Base-by-base conservation (phyloP, 192 early-diverging fungal species). In the Rhizophagus clarus region DNA sequence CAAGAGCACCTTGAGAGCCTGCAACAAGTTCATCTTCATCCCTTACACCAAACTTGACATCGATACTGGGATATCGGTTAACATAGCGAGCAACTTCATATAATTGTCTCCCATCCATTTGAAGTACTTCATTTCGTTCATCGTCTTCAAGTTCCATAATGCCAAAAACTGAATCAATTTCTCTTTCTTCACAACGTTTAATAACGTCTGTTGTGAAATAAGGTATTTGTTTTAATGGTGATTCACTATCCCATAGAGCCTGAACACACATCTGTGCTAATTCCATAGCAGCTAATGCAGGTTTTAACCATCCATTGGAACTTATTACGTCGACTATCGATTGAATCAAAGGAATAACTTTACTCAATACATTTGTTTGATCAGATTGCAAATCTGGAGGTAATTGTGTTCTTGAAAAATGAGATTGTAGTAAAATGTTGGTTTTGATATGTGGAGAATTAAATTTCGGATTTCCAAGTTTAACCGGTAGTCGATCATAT, bases 251-350 rank as follows among this genome's bases (percentile, higher is more conserved):
- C 98, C 97, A 99, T 66, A 98, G 88, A 1, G 97, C 97, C 85
- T 99, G 98, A 20, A 99, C 97, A 42, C 85, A 86, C 97, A 99
- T 99, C 86, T 99, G 98, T 40, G 94, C 91, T 83, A 99, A 81
- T 82, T 99, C 98, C 98, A 99, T 99, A 17, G 96, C 87, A 0
- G 94, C 90, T 76, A 99, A 81, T 12, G 97, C 96, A 3, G 96
- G 95, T 9, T 89, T 88, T 77, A 98, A 86, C 96, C 95, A 98
- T 24, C 95, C 96, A 80, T 95, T 92, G 42, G 93, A 94, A 67
- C 95, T 95, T 69, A 97, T 92, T 31, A 98, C 97, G 84, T 99
- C 97, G 14, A 98, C 97, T 78, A 93, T 88, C 0, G 97, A 97
- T 81, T 99, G 97, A 64, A 99, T 78, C 67, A 99, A 86, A 15